A percentile compares a stretch with the other conserved stretches of the same genome.
These are phyloP conservation scores for Cladosporium sphaerospermum DNA, from an alignment of 2,329 filamentous ascomycete genomes.

Conservation along the genomic window DNA sequence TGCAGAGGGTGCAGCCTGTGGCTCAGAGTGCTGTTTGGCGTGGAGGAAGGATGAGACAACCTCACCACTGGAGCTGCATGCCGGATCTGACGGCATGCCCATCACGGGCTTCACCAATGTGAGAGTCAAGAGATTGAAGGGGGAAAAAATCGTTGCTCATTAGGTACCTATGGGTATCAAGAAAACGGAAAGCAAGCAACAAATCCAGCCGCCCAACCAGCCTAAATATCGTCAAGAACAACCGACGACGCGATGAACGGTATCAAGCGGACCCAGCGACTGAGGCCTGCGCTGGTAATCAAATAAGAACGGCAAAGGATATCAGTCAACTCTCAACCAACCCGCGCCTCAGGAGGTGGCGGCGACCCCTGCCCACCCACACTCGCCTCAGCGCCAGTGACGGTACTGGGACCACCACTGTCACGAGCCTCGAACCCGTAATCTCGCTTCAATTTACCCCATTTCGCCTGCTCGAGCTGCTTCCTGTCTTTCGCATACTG, in stretches of 20 bases:
- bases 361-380: not conserved
- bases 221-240: no score
- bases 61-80: not conserved
- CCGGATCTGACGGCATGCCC: no score
- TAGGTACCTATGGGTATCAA: slow-evolving; percentile 3
- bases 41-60: slow-evolving; percentile 33
- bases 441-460: slow-evolving; percentile 11
- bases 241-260: no score
- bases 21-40: slow-evolving; percentile 54
- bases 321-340: not conserved
- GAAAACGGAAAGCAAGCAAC: not conserved
- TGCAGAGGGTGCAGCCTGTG: slow-evolving; percentile 60
- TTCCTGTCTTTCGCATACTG: slow-evolving; percentile 21
- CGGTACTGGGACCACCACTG: not conserved
- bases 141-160: not conserved
- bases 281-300: no score
- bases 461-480: slow-evolving; percentile 18
- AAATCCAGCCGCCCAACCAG: no score
- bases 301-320: no score
- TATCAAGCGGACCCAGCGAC: no score
- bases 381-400: slow-evolving; percentile 2
- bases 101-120: no score
- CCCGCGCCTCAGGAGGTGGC: not conserved
- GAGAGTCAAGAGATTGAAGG: no score
- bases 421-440: slow-evolving; percentile 3